Conservation (phyloP, 139 green algal species). For the Tetraselmis chui region DNA sequence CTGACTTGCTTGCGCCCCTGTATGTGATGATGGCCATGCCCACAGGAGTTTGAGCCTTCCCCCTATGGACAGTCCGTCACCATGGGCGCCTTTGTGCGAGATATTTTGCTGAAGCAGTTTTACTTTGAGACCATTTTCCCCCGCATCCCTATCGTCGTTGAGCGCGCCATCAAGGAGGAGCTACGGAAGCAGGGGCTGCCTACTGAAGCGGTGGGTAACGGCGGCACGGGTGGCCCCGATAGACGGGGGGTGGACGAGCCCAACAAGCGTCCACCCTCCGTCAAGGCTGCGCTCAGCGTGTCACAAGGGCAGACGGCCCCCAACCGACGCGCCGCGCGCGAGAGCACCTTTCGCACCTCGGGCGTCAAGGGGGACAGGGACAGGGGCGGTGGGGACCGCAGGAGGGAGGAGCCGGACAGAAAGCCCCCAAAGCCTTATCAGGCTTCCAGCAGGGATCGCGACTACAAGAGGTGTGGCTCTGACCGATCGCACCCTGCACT, state of each 20-base stretch:
- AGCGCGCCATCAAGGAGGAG: constrained; percentile 59
- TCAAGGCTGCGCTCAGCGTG: constrained; percentile 87
- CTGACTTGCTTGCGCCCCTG: too few relatives aligned
- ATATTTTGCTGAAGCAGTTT: constrained; percentile 91
- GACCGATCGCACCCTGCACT: too few relatives aligned
- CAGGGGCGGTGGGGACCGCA: neutral
- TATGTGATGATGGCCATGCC: too few relatives aligned
- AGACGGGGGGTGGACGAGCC: constrained; percentile 64
- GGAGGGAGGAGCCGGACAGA: neutral
- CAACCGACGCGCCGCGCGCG: constrained; percentile 62
- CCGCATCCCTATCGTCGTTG: constrained; percentile 82
- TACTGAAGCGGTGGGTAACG: constrained; percentile 67
- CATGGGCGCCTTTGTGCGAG: constrained; percentile 76
- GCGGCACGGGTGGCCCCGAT: constrained; percentile 57
- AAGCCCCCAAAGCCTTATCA: neutral
- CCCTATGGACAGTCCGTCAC: constrained; percentile 54
- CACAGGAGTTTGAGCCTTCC: constrained; percentile 68
- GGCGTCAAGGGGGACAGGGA: neutral
- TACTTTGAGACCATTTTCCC: constrained; percentile 98
- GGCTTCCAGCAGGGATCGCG: neutral
- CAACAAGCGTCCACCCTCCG: constrained; percentile 69
- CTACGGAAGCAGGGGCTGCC: constrained; percentile 62
- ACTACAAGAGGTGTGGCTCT: neutral
- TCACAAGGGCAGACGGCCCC: constrained; percentile 86
- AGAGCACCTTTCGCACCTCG: constrained; percentile 19